Evolutionary conservation across 2,329 filamentous ascomycete genomes (phyloP).

Genomic region (Diaporthe sp.): DNA sequence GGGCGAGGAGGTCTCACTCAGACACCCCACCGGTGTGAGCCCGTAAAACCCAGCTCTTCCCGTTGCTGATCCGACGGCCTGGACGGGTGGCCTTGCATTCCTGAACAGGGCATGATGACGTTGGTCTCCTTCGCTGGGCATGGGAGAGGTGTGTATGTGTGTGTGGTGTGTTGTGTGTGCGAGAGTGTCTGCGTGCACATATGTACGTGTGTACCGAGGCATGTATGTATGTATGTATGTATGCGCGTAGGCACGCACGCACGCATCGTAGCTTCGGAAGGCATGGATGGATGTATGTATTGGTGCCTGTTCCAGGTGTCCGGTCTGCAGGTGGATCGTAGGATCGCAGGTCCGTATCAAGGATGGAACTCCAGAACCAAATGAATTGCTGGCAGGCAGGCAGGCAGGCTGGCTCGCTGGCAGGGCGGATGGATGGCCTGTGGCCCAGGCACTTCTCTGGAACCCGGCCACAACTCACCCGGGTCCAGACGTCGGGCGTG

Average conservation of each 20-base stretch:
- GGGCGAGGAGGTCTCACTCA: constrained; percentile 29
- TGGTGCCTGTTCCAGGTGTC: constrained; percentile 25
- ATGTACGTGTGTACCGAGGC: background rate
- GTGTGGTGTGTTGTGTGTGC: background rate
- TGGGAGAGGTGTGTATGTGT: background rate
- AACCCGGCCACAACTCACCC: constrained; percentile 12
- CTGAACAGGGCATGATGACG: constrained; percentile 27
- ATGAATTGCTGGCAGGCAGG: constrained; percentile 14
- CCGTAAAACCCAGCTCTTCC: constrained; percentile 19
- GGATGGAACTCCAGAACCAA: constrained; percentile 8
- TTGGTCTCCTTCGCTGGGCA: background rate
- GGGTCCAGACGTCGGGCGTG: constrained; percentile 28
- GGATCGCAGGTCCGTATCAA: constrained; percentile 26
- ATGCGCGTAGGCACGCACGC: background rate
- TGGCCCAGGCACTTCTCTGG: constrained; percentile 20
- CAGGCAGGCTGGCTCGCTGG: background rate
- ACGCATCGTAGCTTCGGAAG: background rate
- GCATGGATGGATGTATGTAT: constrained; percentile 7
- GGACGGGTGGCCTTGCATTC: constrained; percentile 29
- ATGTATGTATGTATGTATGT: background rate
- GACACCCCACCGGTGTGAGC: constrained; percentile 35
- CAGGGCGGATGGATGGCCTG: constrained; percentile 14
- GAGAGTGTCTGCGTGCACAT: background rate
- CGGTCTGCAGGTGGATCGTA: constrained; percentile 29
- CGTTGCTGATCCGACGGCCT: constrained; percentile 31